Evolutionary conservation across 1,139 yeast species (phyloP).

Genomic region (Scheffersomyces titani): DNA sequence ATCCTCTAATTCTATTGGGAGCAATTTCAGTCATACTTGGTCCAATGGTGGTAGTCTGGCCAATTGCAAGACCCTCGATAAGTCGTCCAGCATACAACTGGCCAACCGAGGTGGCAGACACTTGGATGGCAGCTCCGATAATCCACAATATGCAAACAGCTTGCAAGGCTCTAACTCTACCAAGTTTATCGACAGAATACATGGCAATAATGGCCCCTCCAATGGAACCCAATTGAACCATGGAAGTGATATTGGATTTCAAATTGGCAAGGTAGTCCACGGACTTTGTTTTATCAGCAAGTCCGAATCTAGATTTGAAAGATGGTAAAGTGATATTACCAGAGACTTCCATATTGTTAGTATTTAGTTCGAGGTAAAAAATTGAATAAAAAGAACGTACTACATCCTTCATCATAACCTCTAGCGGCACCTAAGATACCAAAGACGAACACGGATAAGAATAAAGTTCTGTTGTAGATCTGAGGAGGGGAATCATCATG

Average conservation of each 20-base stretch:
- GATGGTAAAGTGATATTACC: slow-evolving; percentile 48
- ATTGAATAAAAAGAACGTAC: slow-evolving; percentile 12
- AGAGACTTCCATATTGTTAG: slow-evolving; percentile 18
- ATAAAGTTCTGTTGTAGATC: slow-evolving; percentile 49
- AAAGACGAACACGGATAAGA: slow-evolving; percentile 50
- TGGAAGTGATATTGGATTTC: slow-evolving; percentile 57
- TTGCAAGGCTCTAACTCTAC: slow-evolving; percentile 56
- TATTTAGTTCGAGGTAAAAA: not conserved
- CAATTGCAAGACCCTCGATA: slow-evolving; percentile 56
- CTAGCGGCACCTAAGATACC: slow-evolving; percentile 62
- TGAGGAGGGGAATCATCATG: slow-evolving; percentile 49
- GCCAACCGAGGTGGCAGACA: slow-evolving; percentile 44
- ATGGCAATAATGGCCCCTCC: slow-evolving; percentile 57
- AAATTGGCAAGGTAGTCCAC: slow-evolving; percentile 42
- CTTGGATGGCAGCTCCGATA: slow-evolving; percentile 49
- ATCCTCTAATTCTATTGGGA: slow-evolving; percentile 54
- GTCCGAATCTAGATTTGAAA: slow-evolving; percentile 47
- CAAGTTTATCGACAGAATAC: slow-evolving; percentile 53
- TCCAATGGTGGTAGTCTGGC: slow-evolving; percentile 58
- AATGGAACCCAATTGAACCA: slow-evolving; percentile 64
- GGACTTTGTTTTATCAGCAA: slow-evolving; percentile 39
- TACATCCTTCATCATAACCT: slow-evolving; percentile 61
- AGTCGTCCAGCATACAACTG: slow-evolving; percentile 57
- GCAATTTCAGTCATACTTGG: slow-evolving; percentile 57
- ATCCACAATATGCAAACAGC: slow-evolving; percentile 46